phyloP scores from a whole-genome alignment of 1,284 basidiomycete genomes.

The Polyporus tsugae region DNA sequence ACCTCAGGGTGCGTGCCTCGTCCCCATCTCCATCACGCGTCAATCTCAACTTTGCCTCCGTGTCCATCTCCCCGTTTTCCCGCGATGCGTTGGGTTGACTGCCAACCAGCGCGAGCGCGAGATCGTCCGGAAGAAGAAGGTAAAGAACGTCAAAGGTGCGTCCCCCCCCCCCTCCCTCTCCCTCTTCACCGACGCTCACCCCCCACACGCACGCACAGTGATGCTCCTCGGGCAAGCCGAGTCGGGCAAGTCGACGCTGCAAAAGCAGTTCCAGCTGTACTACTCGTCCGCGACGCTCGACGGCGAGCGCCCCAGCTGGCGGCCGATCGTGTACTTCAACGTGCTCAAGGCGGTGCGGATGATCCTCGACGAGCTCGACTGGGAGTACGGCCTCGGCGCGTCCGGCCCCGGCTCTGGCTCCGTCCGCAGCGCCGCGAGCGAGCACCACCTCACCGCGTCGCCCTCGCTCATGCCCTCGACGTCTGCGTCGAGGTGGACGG shows the following conservation, averaged over 20 bases:
- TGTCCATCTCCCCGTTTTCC: background rate
- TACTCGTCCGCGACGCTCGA: slow-evolving; percentile 77
- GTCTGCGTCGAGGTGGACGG: slow-evolving; percentile 19
- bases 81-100: no score
- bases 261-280: slow-evolving; percentile 78
- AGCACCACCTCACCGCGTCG: slow-evolving; percentile 24
- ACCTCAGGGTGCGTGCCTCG: slow-evolving; percentile 61
- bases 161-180: slow-evolving; percentile 7
- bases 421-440: background rate
- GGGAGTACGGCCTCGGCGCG: slow-evolving; percentile 52
- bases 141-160: slow-evolving; percentile 71
- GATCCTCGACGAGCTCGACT: slow-evolving; percentile 77
- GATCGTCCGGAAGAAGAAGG: slow-evolving; percentile 52
- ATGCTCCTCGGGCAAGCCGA: slow-evolving; percentile 76
- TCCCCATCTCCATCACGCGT: slow-evolving; percentile 10
- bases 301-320: slow-evolving; percentile 75
- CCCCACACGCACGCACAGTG: slow-evolving; percentile 29
- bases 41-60: background rate
- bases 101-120: slow-evolving; percentile 60
- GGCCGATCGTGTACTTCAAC: slow-evolving; percentile 82
- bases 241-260: slow-evolving; percentile 82
- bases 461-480: slow-evolving; percentile 1
- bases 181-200: background rate
- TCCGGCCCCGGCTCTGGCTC: slow-evolving; percentile 18
- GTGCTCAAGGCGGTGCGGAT: slow-evolving; percentile 80